A percentile compares a stretch with the other conserved stretches of the same genome.
phyloP scores from a whole-genome alignment of 2,329 filamentous ascomycete genomes.

The Aciculosporium take region DNA sequence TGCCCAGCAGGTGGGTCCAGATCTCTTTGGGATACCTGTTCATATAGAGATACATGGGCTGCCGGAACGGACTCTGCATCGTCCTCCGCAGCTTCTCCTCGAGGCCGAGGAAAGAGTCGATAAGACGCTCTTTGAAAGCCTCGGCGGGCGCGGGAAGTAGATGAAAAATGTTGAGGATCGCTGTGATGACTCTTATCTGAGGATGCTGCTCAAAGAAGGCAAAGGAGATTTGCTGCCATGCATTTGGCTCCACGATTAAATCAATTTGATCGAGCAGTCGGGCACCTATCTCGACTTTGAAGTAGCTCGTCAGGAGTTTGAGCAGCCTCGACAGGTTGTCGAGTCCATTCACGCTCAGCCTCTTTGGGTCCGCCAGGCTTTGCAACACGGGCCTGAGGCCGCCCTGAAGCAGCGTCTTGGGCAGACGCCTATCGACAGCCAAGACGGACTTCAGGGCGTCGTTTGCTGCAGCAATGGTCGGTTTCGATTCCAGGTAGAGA shows the following conservation, averaged over 20 bases:
- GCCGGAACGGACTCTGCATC: constrained; percentile 79
- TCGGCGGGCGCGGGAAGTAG: constrained; percentile 83
- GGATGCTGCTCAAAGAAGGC: constrained; percentile 84
- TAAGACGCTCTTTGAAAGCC: constrained; percentile 77
- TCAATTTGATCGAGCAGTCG: constrained; percentile 90
- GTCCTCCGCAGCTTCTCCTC: constrained; percentile 77
- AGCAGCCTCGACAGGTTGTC: constrained; percentile 83
- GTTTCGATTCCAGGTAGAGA: constrained; percentile 80
- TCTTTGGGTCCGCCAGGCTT: constrained; percentile 86
- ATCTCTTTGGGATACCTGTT: constrained; percentile 86
- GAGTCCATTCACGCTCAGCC: constrained; percentile 74
- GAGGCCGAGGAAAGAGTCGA: constrained; percentile 78
- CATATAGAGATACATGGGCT: constrained; percentile 81
- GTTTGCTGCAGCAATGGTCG: constrained; percentile 88
- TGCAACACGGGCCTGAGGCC: constrained; percentile 90
- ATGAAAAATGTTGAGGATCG: constrained; percentile 94
- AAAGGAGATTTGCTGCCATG: constrained; percentile 83
- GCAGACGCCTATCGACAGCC: constrained; percentile 76
- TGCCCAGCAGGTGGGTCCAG: constrained; percentile 65
- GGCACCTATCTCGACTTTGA: constrained; percentile 94
- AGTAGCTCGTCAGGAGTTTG: constrained; percentile 90
- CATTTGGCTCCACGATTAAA: constrained; percentile 65
- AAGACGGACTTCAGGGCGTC: constrained; percentile 79
- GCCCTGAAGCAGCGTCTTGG: constrained; percentile 88
- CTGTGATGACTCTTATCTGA: constrained; percentile 87